Base-by-base conservation (phyloP, 495 filamentous ascomycete genomes). In the Trypethelium eluteriae region DNA sequence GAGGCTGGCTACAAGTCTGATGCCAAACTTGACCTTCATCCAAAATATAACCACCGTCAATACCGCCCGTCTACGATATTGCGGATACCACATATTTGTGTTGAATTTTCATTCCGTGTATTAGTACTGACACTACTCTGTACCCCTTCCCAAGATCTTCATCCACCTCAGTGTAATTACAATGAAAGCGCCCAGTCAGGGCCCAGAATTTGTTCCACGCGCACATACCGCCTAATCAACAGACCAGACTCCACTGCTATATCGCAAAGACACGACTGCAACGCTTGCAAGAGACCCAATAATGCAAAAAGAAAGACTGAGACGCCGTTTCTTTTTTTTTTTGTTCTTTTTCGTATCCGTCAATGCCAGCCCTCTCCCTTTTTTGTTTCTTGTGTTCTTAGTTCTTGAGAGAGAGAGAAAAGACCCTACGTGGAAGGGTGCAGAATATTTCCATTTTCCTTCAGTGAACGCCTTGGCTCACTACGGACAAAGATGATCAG, bases 141-240 rank as follows among this genome's bases (percentile, higher is more conserved):
- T n/a, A 53, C 9, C 18, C 49, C 49, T 5, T 53, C n/a, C 49
- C 49, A 5, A 53, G 18, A 16, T 14, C 49, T 53, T 18, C 49
- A 53, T 53, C 49, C 49, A 53, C 49, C 49, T 25, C 49, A 53
- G n/a, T 53, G 49, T 53, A 53, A 53, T 53, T 53, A 53, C 49
- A 53, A 53, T 16, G 5, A 25, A 46, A 18, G n/a, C 49, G 5
- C 49, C 49, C 9, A 14, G 49, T n/a, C 49, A 14, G 16, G 16
- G 9, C 49, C 49, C 5, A 11, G 49, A 53, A 25, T 18, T 5
- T 14, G 1, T 53, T 53, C 49, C 11, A 14, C 11, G n/a, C 49
- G 49, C 49, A 18, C 49, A n/a, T n/a, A 14, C 49, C 12, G 25
- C 25, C 25, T 25, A 25, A 25, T 25, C 25, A 25, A 53, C n/a